A percentile compares a stretch with the other conserved stretches of the same genome.
Evolutionary conservation across 1,284 basidiomycete genomes (phyloP).

Genomic region (Calocybe gambosa): DNA sequence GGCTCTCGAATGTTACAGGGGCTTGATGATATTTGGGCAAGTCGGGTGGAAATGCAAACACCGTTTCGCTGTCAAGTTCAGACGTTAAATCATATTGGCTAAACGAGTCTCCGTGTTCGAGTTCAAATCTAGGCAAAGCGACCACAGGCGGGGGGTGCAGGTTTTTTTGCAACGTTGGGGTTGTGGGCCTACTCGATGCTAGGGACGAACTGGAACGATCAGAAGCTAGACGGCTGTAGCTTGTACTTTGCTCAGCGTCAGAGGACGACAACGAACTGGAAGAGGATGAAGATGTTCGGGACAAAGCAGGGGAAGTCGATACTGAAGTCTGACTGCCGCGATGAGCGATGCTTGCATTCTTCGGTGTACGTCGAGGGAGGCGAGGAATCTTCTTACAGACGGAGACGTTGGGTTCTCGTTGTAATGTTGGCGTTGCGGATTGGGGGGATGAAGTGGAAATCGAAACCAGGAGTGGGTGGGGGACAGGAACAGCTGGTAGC

Average conservation of each 20-base stretch:
- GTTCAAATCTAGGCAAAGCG: conserved; percentile 4
- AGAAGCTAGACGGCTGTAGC: background rate
- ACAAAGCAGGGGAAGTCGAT: conserved; percentile 8
- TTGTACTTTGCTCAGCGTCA: background rate
- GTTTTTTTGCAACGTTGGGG: conserved; percentile 11
- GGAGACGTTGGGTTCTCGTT: background rate
- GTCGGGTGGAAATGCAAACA: background rate
- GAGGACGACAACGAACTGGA: conserved; percentile 13
- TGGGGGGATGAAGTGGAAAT: background rate
- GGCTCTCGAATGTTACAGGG: background rate
- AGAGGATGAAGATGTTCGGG: conserved; percentile 10
- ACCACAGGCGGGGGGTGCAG: background rate
- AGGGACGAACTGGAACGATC: conserved; percentile 11
- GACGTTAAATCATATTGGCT: background rate
- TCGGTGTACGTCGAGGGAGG: conserved; percentile 7
- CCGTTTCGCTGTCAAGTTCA: background rate
- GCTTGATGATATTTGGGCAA: background rate
- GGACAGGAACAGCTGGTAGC: background rate
- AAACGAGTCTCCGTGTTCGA: conserved; percentile 3
- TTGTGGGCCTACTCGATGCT: conserved; percentile 17
- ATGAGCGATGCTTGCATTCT: conserved; percentile 8
- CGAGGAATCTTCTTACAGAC: conserved; percentile 1
- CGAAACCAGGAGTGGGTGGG: background rate
- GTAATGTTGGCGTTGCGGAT: background rate
- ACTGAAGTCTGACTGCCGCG: conserved; percentile 5